Percentiles rank a stretch among this genome's conserved stretches.
Conservation (phyloP, 768 basidiomycete species). For the Rhodosporidiobolus odoratus region DNA sequence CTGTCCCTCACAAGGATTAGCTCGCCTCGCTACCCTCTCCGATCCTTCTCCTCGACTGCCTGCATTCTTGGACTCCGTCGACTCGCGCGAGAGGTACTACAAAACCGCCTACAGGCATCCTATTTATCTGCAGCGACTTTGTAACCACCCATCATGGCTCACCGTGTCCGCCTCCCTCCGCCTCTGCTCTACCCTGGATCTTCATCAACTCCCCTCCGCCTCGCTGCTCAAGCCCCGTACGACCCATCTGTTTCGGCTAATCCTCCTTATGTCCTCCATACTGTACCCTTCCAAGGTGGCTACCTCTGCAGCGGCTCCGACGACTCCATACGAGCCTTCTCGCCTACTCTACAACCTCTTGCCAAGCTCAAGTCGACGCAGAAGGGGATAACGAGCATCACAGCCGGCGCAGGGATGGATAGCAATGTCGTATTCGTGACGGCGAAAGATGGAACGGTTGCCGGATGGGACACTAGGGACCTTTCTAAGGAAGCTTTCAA, state of each 20-base stretch:
- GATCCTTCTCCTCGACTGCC: too few species aligned
- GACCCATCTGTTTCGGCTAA: constrained; percentile 18
- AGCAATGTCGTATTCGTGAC: constrained; percentile 34
- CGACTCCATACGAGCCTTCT: constrained; percentile 36
- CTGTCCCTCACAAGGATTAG: too few species aligned
- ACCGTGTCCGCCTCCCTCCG: constrained; percentile 16
- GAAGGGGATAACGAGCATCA: constrained; percentile 32
- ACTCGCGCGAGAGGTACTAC: too few species aligned
- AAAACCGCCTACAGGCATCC: too few species aligned
- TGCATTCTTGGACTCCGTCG: too few species aligned
- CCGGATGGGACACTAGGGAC: constrained; percentile 35
- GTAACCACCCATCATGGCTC: constrained; percentile 10
- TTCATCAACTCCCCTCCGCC: constrained; percentile 18
- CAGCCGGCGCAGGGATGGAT: constrained; percentile 7
- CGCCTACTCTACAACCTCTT: constrained; percentile 23
- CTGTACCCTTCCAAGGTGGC: constrained; percentile 19
- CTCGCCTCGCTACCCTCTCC: too few species aligned
- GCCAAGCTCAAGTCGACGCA: constrained; percentile 25
- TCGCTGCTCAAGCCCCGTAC: constrained; percentile 27
- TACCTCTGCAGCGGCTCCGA: constrained; percentile 39
- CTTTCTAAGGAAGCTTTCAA: constrained; percentile 35
- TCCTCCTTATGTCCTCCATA: constrained; percentile 41
- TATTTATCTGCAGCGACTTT: background rate
- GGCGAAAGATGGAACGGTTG: constrained; percentile 31
- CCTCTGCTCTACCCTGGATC: constrained; percentile 25